Base-by-base conservation (phyloP, 768 basidiomycete genomes). In the Holtermannia corniformis region DNA sequence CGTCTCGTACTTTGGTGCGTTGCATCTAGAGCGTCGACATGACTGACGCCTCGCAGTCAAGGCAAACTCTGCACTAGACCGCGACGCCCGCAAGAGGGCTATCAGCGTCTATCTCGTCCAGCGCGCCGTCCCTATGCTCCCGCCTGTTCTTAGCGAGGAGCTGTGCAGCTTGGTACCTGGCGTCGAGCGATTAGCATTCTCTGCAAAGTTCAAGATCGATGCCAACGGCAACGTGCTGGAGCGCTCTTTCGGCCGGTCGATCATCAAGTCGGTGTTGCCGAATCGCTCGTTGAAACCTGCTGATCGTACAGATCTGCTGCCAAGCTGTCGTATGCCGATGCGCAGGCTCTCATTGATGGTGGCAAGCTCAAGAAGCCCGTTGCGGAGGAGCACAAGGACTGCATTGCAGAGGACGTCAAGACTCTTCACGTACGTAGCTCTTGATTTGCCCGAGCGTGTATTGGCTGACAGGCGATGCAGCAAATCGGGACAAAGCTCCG, bases 41-140 rank as follows among this genome's bases (percentile, higher is more conserved):
- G 2, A 27, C 21, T 49, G 12, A 47, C 41, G 14, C n/a, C n/a
- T n/a, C 13, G 3, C 26, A 62, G 66, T 73, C 49, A 68, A 72
- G 64, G 58, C 68, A 20, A 75, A 75, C 70, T 95, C 92, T 11
- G 87, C 95, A n/a, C 77, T 99, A 62, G 95, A 99, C 65, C 87
- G 95, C 21, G 95, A 99, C 74, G 95, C 95, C 40, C 83, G 92
- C 60, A 97, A 97, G 74, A 80, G 92, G 54, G 95, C 92, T 23
- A 96, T 91, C 1, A 91, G 87, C 63, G 95, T 99, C 44, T 96
- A 97, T 68, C 85, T 99, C 42, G 82, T 97, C 23, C 95, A 99
- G 71, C 83, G 93, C 50, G 83, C 85, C 20, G 93, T 96, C 12
- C 92, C 93, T 1, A 99, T 99, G 95, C 77, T 99, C 7, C 95